Base-by-base conservation (phyloP, 495 filamentous ascomycete species). In the Tuber microsphaerosporum region DNA sequence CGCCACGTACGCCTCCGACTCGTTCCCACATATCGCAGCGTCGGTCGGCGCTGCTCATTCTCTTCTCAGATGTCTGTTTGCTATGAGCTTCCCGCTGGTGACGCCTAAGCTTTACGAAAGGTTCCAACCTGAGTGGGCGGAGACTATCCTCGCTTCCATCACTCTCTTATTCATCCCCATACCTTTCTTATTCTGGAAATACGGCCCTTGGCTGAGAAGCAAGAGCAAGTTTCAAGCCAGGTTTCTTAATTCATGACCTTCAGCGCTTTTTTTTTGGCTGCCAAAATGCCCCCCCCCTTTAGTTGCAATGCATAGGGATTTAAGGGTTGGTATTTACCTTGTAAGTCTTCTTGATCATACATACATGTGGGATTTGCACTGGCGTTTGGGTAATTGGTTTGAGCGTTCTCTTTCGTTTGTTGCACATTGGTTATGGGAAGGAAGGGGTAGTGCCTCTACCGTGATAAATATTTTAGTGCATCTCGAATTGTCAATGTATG, bases 31-130 rank as follows among this genome's bases (percentile, higher is more conserved):
- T 37, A 74, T 76, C 39, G 92, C 92, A n/a, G 92, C 92, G 41
- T 94, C 92, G 4, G 92, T 93, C 39, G 93, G 97, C 71, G 93
- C 93, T 16, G 93, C 90, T 31, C 95, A 95, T 81, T 94, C 94
- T 0, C 93, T 97, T 82, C 86, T 95, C 7, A 91, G 94, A 1
- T 94, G 91, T 9, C 84, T 94, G 1, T 89, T 89, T 69, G 93
- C 92, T 22, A 91, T 92, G 20, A 89, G 87, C 0, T 97, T 97
- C 84, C 94, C 94, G 10, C 86, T 97, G 7, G 97, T 97, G 80
- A 87, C 90, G 0, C 88, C 85, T 16, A 91, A 95, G 81, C 93
- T 97, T 91, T 94, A 93, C 83, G 84, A 90, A 8, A 88, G 86
- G 68, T 87, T 97, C 83, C 89, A 90, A 56, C 90, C 95, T 51